A percentile compares a stretch with the other conserved stretches of the same genome.
These are phyloP conservation scores for Metarhizium robertsii DNA, from an alignment of 2,329 filamentous ascomycete species.

Conservation along the genomic window DNA sequence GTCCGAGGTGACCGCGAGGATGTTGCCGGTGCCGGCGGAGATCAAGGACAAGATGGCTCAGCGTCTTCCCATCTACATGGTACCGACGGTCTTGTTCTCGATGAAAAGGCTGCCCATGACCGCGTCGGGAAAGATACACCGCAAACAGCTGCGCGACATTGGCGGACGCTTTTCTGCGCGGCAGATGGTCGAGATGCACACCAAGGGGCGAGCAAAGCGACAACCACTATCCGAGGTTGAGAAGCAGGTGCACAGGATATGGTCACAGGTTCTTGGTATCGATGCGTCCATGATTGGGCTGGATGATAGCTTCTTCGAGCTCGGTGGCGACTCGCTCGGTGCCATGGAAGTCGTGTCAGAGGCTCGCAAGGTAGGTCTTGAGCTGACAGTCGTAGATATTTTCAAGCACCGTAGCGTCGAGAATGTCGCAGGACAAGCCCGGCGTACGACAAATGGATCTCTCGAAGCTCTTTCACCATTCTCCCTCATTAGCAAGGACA, in stretches of 20 bases:
- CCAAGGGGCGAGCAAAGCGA: background rate
- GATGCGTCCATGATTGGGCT: slow-evolving; percentile 2
- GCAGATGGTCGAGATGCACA: background rate
- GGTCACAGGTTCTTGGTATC: slow-evolving; percentile 27
- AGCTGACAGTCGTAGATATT: slow-evolving; percentile 14
- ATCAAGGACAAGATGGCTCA: background rate
- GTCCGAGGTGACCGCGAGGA: too few relatives aligned
- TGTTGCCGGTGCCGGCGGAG: too few relatives aligned
- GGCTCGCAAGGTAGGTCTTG: slow-evolving; percentile 9
- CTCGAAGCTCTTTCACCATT: too few relatives aligned
- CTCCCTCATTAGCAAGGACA: too few relatives aligned
- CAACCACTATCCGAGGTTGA: background rate
- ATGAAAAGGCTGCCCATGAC: slow-evolving; percentile 29
- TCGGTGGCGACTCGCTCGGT: slow-evolving; percentile 20
- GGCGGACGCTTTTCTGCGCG: slow-evolving; percentile 4
- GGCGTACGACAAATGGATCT: too few relatives aligned
- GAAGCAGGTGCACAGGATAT: background rate
- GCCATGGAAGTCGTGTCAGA: slow-evolving; percentile 14
- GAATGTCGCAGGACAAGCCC: too few relatives aligned
- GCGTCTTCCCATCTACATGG: slow-evolving; percentile 29
- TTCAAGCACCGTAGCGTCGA: background rate
- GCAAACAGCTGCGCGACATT: slow-evolving; percentile 31
- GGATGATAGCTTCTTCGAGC: slow-evolving; percentile 16
- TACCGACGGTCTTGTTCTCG: slow-evolving; percentile 31
- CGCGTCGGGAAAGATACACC: slow-evolving; percentile 34